Percentiles rank a stretch among this genome's conserved stretches.
Evolutionary conservation across 805 yeast genomes (phyloP).

Genomic region (Candida vartiovaarae): DNA sequence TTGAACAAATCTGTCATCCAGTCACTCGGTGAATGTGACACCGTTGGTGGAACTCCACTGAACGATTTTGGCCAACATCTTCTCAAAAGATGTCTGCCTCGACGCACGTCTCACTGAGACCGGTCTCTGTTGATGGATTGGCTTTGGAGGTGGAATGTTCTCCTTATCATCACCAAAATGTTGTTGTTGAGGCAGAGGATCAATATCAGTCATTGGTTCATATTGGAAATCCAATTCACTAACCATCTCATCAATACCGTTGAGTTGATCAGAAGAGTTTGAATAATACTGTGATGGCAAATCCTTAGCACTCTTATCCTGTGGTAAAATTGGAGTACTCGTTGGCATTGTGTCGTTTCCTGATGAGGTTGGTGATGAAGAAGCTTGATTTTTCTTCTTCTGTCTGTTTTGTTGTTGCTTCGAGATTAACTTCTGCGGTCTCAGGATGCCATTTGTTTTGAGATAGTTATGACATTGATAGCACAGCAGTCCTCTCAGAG

Average conservation of each 20-base stretch:
- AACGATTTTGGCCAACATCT: constrained; percentile 31
- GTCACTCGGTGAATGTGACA: constrained; percentile 18
- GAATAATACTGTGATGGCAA: constrained; percentile 7
- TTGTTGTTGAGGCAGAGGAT: constrained; percentile 21
- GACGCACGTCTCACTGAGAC: constrained; percentile 15
- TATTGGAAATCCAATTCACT: constrained; percentile 25
- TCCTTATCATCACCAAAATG: constrained; percentile 25
- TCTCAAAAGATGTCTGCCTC: constrained; percentile 33
- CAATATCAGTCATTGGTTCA: constrained; percentile 25
- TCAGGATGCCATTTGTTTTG: constrained; percentile 19
- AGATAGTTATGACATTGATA: constrained; percentile 20
- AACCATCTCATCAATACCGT: constrained; percentile 30
- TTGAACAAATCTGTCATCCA: constrained; percentile 22
- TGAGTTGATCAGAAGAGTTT: constrained; percentile 26
- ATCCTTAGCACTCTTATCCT: not conserved
- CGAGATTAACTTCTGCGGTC: constrained; percentile 16
- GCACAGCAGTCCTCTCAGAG: constrained; percentile 21
- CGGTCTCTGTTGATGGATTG: constrained; percentile 3
- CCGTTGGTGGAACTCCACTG: constrained; percentile 19
- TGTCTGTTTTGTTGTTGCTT: constrained; percentile 5
- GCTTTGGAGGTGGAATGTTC: constrained; percentile 31
- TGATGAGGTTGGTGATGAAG: constrained; percentile 17
- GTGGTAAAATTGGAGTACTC: constrained; percentile 9
- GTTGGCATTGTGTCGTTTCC: constrained; percentile 17
- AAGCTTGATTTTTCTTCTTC: constrained; percentile 5